Percentiles rank a stretch among this genome's conserved stretches.
Evolutionary conservation across 305 asterid genomes (phyloP).

Genomic region (Fraxinus velutina): DNA sequence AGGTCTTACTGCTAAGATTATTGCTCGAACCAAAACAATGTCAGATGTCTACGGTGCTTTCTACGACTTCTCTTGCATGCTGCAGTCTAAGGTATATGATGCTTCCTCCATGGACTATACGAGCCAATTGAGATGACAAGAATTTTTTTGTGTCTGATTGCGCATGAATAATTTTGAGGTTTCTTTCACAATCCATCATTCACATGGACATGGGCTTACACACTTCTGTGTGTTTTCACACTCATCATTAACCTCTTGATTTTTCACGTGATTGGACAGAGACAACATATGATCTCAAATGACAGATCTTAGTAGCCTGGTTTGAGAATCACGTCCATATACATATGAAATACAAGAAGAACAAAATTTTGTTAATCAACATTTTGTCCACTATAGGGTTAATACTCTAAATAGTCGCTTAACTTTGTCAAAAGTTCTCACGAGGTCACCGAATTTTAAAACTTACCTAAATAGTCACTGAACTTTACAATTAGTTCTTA

Average conservation of each 20-base stretch:
- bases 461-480: no score
- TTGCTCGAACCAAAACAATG: constrained; percentile 66
- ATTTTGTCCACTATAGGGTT: neutral
- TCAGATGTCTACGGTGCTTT: constrained; percentile 90
- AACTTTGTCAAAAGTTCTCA: no score
- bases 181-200: neutral
- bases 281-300: neutral
- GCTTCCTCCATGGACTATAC: constrained; percentile 1
- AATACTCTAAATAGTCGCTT: no score
- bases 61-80: constrained; percentile 75
- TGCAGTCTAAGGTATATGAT: constrained; percentile 67
- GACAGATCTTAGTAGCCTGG: neutral
- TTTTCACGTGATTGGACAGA: neutral
- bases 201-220: neutral
- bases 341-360: neutral
- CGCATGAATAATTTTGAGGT: neutral
- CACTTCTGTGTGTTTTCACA: neutral
- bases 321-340: neutral
- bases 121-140: neutral
- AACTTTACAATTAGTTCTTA: no score
- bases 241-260: neutral
- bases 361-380: neutral
- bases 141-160: neutral
- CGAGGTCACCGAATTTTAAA: no score
- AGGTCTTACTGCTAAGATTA: constrained; percentile 93